A percentile compares a stretch with the other conserved stretches of the same genome.
Conservation (phyloP, 805 yeast genomes). For the Monosporozyma aquatica region DNA sequence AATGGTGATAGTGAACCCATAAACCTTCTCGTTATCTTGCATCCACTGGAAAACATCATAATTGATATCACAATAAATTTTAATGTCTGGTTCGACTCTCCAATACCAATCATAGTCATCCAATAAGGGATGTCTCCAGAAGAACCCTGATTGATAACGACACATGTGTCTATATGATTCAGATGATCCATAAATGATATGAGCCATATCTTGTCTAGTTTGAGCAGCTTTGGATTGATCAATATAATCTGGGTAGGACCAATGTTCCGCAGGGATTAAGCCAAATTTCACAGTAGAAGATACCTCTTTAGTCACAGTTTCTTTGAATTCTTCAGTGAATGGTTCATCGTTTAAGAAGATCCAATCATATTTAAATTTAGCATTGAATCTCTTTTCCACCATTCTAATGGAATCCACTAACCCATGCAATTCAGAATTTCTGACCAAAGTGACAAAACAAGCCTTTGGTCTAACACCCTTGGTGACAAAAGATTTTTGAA, state of each 20-base stretch:
- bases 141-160: constrained; percentile 77
- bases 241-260: constrained; percentile 80
- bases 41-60: constrained; percentile 75
- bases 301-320: constrained; percentile 41
- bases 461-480: constrained; percentile 25
- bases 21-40: constrained; percentile 63
- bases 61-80: constrained; percentile 65
- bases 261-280: constrained; percentile 62
- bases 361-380: constrained; percentile 77
- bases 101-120: constrained; percentile 76
- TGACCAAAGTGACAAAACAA: constrained; percentile 48
- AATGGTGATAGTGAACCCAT: constrained; percentile 68
- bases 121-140: constrained; percentile 62
- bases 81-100: constrained; percentile 84
- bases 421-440: constrained; percentile 55
- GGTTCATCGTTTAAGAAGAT: constrained; percentile 78
- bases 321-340: constrained; percentile 64
- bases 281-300: constrained; percentile 70
- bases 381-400: constrained; percentile 75
- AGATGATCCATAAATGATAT: constrained; percentile 66
- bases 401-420: constrained; percentile 53
- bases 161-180: constrained; percentile 85
- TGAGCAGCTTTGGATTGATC: constrained; percentile 62
- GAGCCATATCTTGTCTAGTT: constrained; percentile 42
- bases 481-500: constrained; percentile 14